phyloP scores from a whole-genome alignment of 2,329 filamentous ascomycete species.

The Cladosporium austrohemisphaericum region DNA sequence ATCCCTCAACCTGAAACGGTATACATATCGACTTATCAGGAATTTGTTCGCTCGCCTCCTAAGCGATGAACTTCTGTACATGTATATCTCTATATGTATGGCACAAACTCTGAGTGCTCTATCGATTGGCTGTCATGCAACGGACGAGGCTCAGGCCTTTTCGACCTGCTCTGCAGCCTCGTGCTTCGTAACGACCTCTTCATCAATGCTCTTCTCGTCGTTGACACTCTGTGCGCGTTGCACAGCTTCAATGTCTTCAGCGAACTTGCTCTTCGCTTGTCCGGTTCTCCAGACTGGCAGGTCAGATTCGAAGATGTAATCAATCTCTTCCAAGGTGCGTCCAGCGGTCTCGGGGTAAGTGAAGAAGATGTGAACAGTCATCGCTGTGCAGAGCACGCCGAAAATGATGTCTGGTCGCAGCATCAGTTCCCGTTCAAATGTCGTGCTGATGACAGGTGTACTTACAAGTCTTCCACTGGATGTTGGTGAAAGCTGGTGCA shows the following conservation, averaged over 20 bases:
- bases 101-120: too few relatives aligned
- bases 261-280: constrained; percentile 52
- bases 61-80: too few relatives aligned
- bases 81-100: too few relatives aligned
- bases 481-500: constrained; percentile 56
- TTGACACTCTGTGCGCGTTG: not conserved
- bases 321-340: constrained; percentile 71
- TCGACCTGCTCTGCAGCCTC: constrained; percentile 6
- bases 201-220: not conserved
- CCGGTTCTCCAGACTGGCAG: constrained; percentile 29
- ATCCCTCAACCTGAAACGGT: too few relatives aligned
- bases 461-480: constrained; percentile 57
- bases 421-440: constrained; percentile 24
- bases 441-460: too few relatives aligned
- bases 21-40: too few relatives aligned
- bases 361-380: constrained; percentile 64
- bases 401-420: constrained; percentile 60
- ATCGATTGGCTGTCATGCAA: too few relatives aligned
- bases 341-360: constrained; percentile 68
- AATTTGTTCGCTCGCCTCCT: too few relatives aligned
- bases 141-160: not conserved
- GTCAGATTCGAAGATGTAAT: constrained; percentile 65
- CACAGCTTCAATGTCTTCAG: constrained; percentile 75
- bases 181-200: not conserved
- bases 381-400: constrained; percentile 64